Base-by-base conservation (phyloP, 163 green algal genomes). In the Volvox carteri region DNA sequence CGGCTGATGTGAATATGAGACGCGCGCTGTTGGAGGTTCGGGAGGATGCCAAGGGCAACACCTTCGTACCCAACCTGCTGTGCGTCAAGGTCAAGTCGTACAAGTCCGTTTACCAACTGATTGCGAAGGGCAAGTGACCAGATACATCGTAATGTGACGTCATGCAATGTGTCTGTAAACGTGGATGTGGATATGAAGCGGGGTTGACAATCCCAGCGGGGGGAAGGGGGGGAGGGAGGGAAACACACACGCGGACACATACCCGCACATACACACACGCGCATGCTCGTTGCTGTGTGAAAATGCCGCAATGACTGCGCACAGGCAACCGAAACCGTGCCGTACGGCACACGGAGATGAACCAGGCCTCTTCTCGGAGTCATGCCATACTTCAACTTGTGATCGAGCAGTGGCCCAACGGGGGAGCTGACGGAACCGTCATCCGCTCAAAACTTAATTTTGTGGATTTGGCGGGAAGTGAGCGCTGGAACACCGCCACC, bases 331-430 rank as follows among this genome's bases (percentile, higher is more conserved):
- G 77, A 18, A 92, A 94, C 79, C 89, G 92, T 18, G 90, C 89
- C 0, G 89, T 95, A 48, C 87, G 92, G 4, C 93, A 95, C 81
- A 96, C 94, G 28, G 92, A 95, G 62, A 96, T 96, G 93, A 97
- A 97, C 88, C 85, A 94, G 60, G 84, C 93, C 30, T 94, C 88
- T 70, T 94, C 88, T 21, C 86, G 95, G 80, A 93, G 87, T 48
- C 95, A 97, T 72, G 93, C 94, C 48, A 95, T 97, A 35, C 88
- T 97, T 60, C 95, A 97, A 92, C 73, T 93, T 6, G 78, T 91
- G 19, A 74, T 93, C 4, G 91, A 93, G 79, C 91, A 93, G 87
- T 91, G 77, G 84, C 77, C 86, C 54, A 85, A 86, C 46, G 76
- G 75, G 7, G 73, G 65, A 21, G 84, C 65, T 1, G 86, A 88